Conservation (phyloP, 768 basidiomycete species). For the Boletales sp. region DNA sequence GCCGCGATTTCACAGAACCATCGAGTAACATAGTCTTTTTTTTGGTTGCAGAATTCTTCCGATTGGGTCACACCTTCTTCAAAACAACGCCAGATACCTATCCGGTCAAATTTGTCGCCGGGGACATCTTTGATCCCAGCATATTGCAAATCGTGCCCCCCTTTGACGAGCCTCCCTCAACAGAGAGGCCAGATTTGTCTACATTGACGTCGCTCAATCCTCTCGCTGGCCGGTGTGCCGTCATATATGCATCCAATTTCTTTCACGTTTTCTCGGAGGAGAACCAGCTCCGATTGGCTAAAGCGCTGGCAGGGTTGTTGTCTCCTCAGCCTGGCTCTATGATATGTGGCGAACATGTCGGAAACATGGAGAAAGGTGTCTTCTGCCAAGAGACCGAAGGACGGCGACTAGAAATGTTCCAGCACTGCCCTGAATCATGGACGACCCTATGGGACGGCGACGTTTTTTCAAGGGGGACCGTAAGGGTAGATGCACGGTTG, state of each 20-base stretch:
- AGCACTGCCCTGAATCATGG: slow-evolving; percentile 36
- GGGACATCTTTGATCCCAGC: slow-evolving; percentile 48
- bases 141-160: slow-evolving; percentile 37
- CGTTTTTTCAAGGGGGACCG: slow-evolving; percentile 24
- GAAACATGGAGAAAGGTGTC: slow-evolving; percentile 1
- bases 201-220: slow-evolving; percentile 43
- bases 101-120: slow-evolving; percentile 49
- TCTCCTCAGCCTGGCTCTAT: slow-evolving; percentile 29
- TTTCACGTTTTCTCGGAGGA: slow-evolving; percentile 38
- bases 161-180: slow-evolving; percentile 23
- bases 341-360: slow-evolving; percentile 30
- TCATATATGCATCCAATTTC: slow-evolving; percentile 47
- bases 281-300: slow-evolving; percentile 27
- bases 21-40: too few relatives aligned
- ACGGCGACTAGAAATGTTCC: slow-evolving; percentile 15
- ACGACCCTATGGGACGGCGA: slow-evolving; percentile 35
- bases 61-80: slow-evolving; percentile 58
- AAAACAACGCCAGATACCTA: slow-evolving; percentile 49
- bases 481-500: slow-evolving; percentile 2
- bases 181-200: slow-evolving; percentile 26
- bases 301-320: slow-evolving; percentile 25
- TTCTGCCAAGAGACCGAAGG: background rate
- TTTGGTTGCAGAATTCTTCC: too few relatives aligned
- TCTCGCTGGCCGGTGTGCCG: slow-evolving; percentile 46
- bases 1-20: too few relatives aligned